A percentile compares a stretch with the other conserved stretches of the same genome.
phyloP scores from a whole-genome alignment of 2,329 filamentous ascomycete species.

The Diaporthe helianthi region DNA sequence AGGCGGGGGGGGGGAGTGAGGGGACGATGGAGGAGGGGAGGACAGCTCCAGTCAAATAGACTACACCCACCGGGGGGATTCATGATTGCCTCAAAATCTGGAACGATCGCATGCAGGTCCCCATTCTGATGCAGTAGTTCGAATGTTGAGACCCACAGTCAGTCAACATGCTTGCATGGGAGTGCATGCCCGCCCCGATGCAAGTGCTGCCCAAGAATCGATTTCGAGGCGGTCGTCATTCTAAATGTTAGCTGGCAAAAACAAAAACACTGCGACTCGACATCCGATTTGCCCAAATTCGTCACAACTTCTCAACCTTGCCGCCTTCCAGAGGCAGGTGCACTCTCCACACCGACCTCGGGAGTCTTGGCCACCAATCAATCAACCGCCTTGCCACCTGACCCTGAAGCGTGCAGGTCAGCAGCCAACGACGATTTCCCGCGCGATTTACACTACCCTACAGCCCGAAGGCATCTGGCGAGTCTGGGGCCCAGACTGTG shows the following conservation, averaged over 20 bases:
- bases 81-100: conserved; percentile 33
- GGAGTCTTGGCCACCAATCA: conserved; percentile 23
- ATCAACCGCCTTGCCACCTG: conserved; percentile 2
- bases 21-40: conserved; percentile 23
- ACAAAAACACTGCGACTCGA: not conserved
- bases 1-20: conserved; percentile 36
- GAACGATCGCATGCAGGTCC: conserved; percentile 30
- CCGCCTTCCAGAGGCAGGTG: not conserved
- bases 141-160: conserved; percentile 23
- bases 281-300: conserved; percentile 10
- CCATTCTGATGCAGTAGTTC: conserved; percentile 25
- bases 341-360: conserved; percentile 23
- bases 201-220: conserved; percentile 6
- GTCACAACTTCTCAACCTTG: not conserved
- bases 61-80: conserved; percentile 17
- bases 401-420: conserved; percentile 19
- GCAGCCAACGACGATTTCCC: conserved; percentile 23
- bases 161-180: not conserved
- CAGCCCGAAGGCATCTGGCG: not conserved
- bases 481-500: no score
- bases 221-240: conserved; percentile 12
- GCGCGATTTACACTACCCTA: conserved; percentile 6
- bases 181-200: no score
- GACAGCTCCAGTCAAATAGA: conserved; percentile 30
- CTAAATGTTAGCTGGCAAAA: conserved; percentile 25